A percentile compares a stretch with the other conserved stretches of the same genome.
These are phyloP conservation scores for Vitis labrusca DNA, from an alignment of 164 flowering plant species.

Conservation along the genomic window DNA sequence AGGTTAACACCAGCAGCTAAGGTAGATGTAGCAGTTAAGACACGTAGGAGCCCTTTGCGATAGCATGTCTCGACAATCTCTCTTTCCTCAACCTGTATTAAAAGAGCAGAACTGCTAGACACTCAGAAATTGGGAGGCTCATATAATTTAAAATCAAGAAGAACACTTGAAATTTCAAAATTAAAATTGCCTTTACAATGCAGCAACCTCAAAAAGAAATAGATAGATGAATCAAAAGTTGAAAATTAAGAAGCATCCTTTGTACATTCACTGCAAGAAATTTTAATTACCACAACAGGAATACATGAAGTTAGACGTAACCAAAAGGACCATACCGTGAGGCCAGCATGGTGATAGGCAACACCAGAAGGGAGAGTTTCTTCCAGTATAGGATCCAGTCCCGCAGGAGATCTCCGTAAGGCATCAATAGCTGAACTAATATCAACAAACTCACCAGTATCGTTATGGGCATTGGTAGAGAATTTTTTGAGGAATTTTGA, in stretches of 20 bases:
- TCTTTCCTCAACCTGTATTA: conserved; percentile 87
- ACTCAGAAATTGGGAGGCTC: neutral
- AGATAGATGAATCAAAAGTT: neutral
- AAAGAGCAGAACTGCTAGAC: conserved; percentile 4
- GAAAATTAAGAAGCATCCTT: neutral
- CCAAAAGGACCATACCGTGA: conserved; percentile 55
- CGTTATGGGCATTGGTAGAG: conserved; percentile 32
- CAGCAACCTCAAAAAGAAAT: neutral
- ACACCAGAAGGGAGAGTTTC: conserved; percentile 94
- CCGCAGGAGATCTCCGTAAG: conserved; percentile 72
- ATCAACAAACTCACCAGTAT: conserved; percentile 50
- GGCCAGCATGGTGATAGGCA: conserved; percentile 99
- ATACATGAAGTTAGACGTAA: conserved; percentile 1
- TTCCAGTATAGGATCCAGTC: conserved; percentile 82
- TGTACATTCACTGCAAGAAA: conserved; percentile 1
- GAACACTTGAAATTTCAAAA: neutral
- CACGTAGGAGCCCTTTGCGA: conserved; percentile 85
- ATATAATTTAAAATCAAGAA: neutral
- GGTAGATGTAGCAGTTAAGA: conserved; percentile 93
- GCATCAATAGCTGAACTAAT: conserved; percentile 76
- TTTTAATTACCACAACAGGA: neutral
- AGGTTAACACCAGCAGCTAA: conserved; percentile 98
- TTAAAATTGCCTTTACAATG: neutral
- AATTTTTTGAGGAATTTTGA: conserved; percentile 67
- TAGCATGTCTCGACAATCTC: conserved; percentile 93